A percentile compares a stretch with the other conserved stretches of the same genome.
These are phyloP conservation scores for Termitomyces titanicus DNA, from an alignment of 768 basidiomycete genomes.

Conservation along the genomic window DNA sequence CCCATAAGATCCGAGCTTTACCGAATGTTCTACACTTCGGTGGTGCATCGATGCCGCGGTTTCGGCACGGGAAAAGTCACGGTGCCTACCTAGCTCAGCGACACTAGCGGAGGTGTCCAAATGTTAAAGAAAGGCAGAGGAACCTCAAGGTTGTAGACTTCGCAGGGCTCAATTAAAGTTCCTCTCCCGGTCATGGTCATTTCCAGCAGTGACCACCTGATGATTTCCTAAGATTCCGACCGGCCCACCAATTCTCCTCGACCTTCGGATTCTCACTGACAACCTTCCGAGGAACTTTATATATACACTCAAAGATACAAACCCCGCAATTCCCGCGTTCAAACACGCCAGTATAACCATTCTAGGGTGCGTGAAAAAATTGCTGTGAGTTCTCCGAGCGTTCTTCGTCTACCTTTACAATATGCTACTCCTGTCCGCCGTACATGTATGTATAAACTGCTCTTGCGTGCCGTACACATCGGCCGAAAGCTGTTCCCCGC, in stretches of 20 bases:
- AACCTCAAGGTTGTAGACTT: neutral
- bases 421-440: constrained; percentile 2
- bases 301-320: neutral
- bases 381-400: neutral
- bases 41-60: constrained; percentile 7
- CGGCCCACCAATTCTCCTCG: constrained; percentile 1
- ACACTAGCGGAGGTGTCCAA: constrained; percentile 2
- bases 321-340: neutral
- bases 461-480: constrained; percentile 13
- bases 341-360: neutral
- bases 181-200: neutral
- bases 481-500: constrained; percentile 5
- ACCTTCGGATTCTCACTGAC: constrained; percentile 2
- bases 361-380: neutral
- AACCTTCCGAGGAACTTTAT: neutral
- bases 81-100: too few relatives aligned
- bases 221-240: neutral
- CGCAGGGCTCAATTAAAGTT: neutral
- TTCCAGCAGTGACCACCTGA: neutral
- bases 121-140: neutral
- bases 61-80: constrained; percentile 1
- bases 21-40: neutral
- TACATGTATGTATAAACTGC: neutral
- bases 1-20: neutral
- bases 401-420: neutral